phyloP scores from a whole-genome alignment of 2,329 filamentous ascomycete genomes.

The Samsoniella hepiali region DNA sequence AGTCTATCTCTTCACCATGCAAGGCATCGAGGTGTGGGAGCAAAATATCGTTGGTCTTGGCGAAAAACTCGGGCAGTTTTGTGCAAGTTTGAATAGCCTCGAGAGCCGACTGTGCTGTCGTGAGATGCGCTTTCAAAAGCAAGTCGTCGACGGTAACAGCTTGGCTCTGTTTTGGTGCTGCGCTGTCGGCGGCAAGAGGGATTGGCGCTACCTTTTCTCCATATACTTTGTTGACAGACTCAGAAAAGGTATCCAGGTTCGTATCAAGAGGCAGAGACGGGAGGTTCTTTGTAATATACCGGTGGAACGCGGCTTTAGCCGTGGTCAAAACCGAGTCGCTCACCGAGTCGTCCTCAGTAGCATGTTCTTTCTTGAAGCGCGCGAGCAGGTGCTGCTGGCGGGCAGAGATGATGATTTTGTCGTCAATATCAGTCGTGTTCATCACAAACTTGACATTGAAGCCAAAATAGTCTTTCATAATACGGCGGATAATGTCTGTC shows the following conservation, averaged over 20 bases:
- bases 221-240: background rate
- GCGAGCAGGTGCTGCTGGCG: slow-evolving; percentile 71
- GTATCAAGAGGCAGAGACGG: background rate
- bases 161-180: background rate
- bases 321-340: slow-evolving; percentile 21
- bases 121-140: background rate
- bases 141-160: background rate
- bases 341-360: slow-evolving; percentile 21
- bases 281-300: background rate
- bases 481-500: slow-evolving; percentile 73
- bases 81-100: background rate
- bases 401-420: slow-evolving; percentile 53
- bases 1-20: background rate
- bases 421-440: slow-evolving; percentile 76
- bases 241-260: background rate
- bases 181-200: background rate
- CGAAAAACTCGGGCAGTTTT: background rate
- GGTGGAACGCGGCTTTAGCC: slow-evolving; percentile 6
- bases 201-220: background rate
- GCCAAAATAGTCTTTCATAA: slow-evolving; percentile 70
- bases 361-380: slow-evolving; percentile 11
- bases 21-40: background rate
- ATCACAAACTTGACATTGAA: slow-evolving; percentile 75
- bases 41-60: background rate
- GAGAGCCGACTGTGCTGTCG: background rate